Conservation (phyloP, 805 yeast genomes). For the Schizosaccharomyces osmophilus region DNA sequence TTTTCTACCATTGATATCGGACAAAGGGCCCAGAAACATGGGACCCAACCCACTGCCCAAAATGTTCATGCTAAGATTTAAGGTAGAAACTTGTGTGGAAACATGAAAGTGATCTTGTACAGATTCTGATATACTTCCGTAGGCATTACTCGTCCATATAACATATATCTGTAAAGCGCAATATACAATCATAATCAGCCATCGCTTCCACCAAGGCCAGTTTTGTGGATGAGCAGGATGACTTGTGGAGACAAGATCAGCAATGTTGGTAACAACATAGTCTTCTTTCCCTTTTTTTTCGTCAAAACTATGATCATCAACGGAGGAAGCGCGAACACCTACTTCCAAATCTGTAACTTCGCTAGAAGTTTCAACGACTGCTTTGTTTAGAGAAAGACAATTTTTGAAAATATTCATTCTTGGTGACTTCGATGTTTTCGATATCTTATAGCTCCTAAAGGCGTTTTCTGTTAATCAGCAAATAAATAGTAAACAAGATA, state of each 20-base stretch:
- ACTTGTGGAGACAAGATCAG: not conserved
- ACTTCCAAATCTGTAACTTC: not conserved
- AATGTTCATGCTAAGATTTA: conserved; percentile 31
- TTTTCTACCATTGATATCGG: conserved; percentile 1
- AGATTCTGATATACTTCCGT: not conserved
- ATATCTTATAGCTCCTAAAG: too few relatives aligned
- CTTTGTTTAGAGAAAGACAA: not conserved
- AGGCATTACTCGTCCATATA: not conserved
- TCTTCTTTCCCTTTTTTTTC: not conserved
- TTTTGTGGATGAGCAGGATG: conserved; percentile 2
- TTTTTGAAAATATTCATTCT: too few relatives aligned
- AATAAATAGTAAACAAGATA: too few relatives aligned
- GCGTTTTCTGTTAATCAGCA: too few relatives aligned
- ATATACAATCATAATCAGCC: not conserved
- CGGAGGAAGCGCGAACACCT: not conserved
- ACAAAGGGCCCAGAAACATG: not conserved
- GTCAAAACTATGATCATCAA: not conserved
- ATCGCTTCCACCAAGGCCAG: not conserved
- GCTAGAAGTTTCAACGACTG: not conserved
- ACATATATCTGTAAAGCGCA: not conserved
- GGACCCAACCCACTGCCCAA: not conserved
- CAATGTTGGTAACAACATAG: not conserved
- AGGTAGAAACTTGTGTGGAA: conserved; percentile 37
- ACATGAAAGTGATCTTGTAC: conserved; percentile 29
- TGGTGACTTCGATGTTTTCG: too few relatives aligned